A percentile compares a stretch with the other conserved stretches of the same genome.
Evolutionary conservation across 1,139 yeast species (phyloP).

Genomic region (Blastobotrys persicus): DNA sequence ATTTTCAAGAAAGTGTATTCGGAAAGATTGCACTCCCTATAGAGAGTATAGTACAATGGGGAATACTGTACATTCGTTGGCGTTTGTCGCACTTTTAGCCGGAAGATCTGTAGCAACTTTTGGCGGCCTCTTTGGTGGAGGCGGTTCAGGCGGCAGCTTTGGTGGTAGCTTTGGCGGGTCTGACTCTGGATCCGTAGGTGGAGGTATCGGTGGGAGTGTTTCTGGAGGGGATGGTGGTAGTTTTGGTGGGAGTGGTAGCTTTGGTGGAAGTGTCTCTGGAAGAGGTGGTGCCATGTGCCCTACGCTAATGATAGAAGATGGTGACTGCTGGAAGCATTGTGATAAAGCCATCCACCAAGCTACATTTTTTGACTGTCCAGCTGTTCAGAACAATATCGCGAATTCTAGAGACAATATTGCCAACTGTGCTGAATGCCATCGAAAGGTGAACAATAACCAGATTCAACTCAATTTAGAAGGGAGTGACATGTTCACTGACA

Average conservation of each 20-base stretch:
- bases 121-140: no score
- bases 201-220: neutral
- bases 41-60: no score
- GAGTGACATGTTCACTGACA: conserved; percentile 22
- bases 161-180: no score
- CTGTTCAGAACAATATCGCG: conserved; percentile 18
- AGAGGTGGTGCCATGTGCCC: conserved; percentile 12
- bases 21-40: no score
- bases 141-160: no score
- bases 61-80: neutral
- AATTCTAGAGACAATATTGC: conserved; percentile 18
- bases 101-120: conserved; percentile 5
- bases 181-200: no score
- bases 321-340: conserved; percentile 28
- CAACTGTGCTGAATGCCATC: conserved; percentile 27
- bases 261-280: conserved; percentile 3
- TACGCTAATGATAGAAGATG: conserved; percentile 13
- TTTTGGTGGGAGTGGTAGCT: neutral
- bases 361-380: conserved; percentile 16
- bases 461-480: conserved; percentile 25
- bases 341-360: conserved; percentile 23
- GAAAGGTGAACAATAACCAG: conserved; percentile 19
- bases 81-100: neutral
- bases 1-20: no score
- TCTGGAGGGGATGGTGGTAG: neutral